Conservation (phyloP, 306 rosid species). For the Acacia confusa region DNA sequence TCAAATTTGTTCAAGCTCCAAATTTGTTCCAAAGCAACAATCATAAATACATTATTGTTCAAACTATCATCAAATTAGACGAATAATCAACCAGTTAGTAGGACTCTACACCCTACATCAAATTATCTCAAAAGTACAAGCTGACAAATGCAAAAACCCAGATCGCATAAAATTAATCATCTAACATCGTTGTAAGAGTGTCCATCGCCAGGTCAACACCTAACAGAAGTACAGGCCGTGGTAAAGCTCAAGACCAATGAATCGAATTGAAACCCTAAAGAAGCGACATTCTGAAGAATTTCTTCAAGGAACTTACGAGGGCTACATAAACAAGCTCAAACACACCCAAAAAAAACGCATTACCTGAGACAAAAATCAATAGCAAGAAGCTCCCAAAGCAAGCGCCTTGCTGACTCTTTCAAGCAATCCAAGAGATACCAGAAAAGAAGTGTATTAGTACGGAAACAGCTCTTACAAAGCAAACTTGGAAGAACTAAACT, state of each 20-base stretch:
- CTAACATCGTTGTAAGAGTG: background rate
- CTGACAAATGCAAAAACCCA: background rate
- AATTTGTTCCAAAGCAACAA: conserved; percentile 10
- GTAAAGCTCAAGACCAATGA: background rate
- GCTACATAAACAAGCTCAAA: conserved; percentile 11
- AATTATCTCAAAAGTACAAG: background rate
- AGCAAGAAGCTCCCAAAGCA: background rate
- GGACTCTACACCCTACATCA: background rate
- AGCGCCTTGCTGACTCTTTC: background rate
- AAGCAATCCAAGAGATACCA: background rate
- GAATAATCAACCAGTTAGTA: background rate
- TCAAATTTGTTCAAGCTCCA: too few species aligned
- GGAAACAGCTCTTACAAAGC: background rate
- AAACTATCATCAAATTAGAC: background rate
- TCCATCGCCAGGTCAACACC: background rate
- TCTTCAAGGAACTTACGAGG: conserved; percentile 2
- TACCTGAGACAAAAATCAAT: conserved; percentile 37
- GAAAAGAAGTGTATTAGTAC: background rate
- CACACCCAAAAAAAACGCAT: background rate
- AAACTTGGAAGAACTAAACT: conserved; percentile 36
- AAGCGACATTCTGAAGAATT: background rate
- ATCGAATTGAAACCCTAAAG: conserved; percentile 29
- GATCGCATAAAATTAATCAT: conserved; percentile 9
- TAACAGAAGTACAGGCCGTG: background rate
- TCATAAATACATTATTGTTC: background rate